Evolutionary conservation across 2,329 filamentous ascomycete species (phyloP), one percentile per base, ranked within the genome.

Genomic region (Ophiocordyceps polyrhachis-furcata): DNA sequence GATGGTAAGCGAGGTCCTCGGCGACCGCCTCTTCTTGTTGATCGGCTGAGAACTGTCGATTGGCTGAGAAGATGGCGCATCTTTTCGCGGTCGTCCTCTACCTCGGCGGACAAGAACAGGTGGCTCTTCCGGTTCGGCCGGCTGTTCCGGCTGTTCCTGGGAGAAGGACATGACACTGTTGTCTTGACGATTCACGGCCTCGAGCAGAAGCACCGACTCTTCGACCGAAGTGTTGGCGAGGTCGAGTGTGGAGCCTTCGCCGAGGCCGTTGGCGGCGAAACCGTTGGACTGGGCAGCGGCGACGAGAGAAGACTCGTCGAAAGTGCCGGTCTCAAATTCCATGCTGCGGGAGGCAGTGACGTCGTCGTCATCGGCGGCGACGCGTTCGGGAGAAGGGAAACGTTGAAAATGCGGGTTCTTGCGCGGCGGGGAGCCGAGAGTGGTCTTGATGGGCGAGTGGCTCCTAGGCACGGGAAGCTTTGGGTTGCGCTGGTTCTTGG

Each of bases 401-500:
- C 68, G 72, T 28, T 67, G 71, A 44, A 79, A 59, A 42, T 71
- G 70, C 5, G 73, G 75, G 51, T 76, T 76, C 46, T 71, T 70
- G 49, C 75, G 70, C 23, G 80, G 76, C 0, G 80, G 80, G 2
- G 72, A 75, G 13, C 67, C 63, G 23, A 76, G 66, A 31, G 69
- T 63, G 4, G 79, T 79, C 59, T 81, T 83, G 45, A 73, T 67
- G 1, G 81, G 81, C 2, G 79, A 83, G 46, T 65, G 61, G 41
- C 64, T 64, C 44, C 64, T 66, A 38, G 69, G 67, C 11, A 70
- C 50, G 52, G 73, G 62, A 17, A 63, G 59, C 42, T 67, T 70
- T 60, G 57, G 62, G 62, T 53, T 68, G 61, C 62, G 69, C 62
- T 58, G 75, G 52, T 58, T 67, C 50, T 67, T 71, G 44, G 74